Percentiles rank a stretch among this genome's conserved stretches.
These are phyloP conservation scores for Beauveria medogensis DNA, from an alignment of 2,329 filamentous ascomycete species.

Conservation along the genomic window DNA sequence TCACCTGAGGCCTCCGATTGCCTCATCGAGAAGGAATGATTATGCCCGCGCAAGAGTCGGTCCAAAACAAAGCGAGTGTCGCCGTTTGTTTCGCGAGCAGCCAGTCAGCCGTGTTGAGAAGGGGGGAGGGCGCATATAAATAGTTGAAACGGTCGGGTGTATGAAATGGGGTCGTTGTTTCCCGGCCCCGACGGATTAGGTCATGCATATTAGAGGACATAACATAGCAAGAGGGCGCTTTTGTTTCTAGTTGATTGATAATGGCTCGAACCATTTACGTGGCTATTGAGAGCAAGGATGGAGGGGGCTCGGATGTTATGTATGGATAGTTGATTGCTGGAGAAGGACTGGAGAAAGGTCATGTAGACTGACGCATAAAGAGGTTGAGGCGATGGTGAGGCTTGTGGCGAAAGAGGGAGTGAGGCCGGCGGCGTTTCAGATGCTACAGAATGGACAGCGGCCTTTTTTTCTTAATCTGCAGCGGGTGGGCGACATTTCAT, in stretches of 20 bases:
- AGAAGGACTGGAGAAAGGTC: too few species aligned
- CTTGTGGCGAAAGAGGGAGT: background rate
- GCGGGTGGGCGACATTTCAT: background rate
- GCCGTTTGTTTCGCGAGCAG: background rate
- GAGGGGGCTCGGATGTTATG: too few species aligned
- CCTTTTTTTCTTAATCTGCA: background rate
- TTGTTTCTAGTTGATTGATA: too few species aligned
- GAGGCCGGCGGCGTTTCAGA: background rate
- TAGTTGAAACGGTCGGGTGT: background rate
- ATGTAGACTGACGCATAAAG: background rate
- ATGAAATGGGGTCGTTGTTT: too few species aligned
- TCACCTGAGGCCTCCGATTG: background rate
- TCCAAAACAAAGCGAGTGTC: background rate
- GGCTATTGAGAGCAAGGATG: too few species aligned
- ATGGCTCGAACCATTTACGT: too few species aligned
- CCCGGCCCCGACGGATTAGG: too few species aligned
- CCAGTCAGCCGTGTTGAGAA: background rate
- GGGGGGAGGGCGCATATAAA: background rate
- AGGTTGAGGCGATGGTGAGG: background rate
- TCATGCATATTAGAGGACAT: too few species aligned
- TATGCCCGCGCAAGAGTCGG: background rate
- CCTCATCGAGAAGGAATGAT: background rate
- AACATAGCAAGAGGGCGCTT: too few species aligned
- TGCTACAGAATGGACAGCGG: background rate
- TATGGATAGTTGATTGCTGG: too few species aligned